A percentile compares a stretch with the other conserved stretches of the same genome.
Evolutionary conservation across 2,329 filamentous ascomycete genomes (phyloP).

Genomic region (Claviceps humidiphila): DNA sequence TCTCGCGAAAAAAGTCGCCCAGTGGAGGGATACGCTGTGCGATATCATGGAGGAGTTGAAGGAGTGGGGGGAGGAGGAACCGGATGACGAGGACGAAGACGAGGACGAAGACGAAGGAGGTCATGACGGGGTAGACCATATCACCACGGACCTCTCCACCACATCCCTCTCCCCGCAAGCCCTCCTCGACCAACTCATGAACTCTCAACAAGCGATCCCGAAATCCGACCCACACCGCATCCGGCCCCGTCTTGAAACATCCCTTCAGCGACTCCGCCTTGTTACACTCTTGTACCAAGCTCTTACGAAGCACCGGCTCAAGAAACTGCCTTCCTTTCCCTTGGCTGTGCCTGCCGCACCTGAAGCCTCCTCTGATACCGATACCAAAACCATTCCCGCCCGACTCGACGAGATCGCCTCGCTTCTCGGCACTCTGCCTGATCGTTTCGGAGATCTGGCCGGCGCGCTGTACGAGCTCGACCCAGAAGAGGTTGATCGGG

Average conservation of each 20-base stretch:
- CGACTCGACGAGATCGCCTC: slow-evolving; percentile 43
- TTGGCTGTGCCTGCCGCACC: slow-evolving; percentile 5
- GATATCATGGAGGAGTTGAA: slow-evolving; percentile 79
- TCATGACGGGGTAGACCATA: slow-evolving; percentile 28
- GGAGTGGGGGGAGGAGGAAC: slow-evolving; percentile 69
- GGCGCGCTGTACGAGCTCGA: slow-evolving; percentile 60
- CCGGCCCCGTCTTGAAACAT: slow-evolving; percentile 49
- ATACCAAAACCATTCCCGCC: slow-evolving; percentile 16
- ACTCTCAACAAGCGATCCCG: slow-evolving; percentile 46
- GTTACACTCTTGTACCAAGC: slow-evolving; percentile 57
- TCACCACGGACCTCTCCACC: slow-evolving; percentile 7
- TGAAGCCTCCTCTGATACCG: no score
- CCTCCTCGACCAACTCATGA: slow-evolving; percentile 56
- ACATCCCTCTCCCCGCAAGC: slow-evolving; percentile 31
- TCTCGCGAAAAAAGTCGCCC: slow-evolving; percentile 56
- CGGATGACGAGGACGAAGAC: slow-evolving; percentile 21
- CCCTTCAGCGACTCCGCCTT: slow-evolving; percentile 52
- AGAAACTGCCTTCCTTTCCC: slow-evolving; percentile 37
- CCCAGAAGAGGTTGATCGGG: slow-evolving; percentile 40
- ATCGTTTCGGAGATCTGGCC: slow-evolving; percentile 57
- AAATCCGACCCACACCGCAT: slow-evolving; percentile 50
- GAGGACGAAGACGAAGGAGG: not conserved
- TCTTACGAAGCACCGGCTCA: slow-evolving; percentile 55
- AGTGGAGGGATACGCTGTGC: slow-evolving; percentile 61
- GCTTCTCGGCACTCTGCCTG: slow-evolving; percentile 46